Base-by-base conservation (phyloP, 768 basidiomycete species). In the Leccinum subgranulosum region DNA sequence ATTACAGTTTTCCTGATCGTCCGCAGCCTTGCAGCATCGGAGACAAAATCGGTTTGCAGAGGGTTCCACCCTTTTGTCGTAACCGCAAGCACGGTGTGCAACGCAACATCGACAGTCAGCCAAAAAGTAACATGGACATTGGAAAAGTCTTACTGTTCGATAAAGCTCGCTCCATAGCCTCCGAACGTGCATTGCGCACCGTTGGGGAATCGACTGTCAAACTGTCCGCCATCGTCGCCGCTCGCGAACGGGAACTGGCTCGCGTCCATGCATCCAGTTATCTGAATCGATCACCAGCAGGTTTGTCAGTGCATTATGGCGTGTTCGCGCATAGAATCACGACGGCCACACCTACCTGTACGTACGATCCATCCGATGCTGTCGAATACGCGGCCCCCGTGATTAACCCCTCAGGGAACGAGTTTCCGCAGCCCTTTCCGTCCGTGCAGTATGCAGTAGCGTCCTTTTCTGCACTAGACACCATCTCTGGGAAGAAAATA, bases 131-230 rank as follows among this genome's bases (percentile, higher is more conserved):
- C 27, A 25, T 4, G 12, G 14, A 29, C 8, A 46, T 14, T 1
- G 41, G 60, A 1, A 46, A 27, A 0, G 14, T 41, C 79, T 62
- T 57, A 81, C 81, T 75, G 73, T 64, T 81, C 73, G 39, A 82
- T 80, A 57, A 82, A 82, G 55, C 81, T 82, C 39, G 79, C 78
- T 6, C 75, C 79, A 46, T 75, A 77, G 5, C 81, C 81, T 43
- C 81, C 81, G 56, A 77, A 82, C 3, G 74, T 73, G 66, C 81
- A 82, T 50, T 79, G 77, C 21, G 81, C 81, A n/a, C 81, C 81
- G 51, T 82, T 76, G 2, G 80, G 81, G 62, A 75, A 82, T 23
- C 81, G 75, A 45, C 76, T 71, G 50, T 82, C 81, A 56, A 80
- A 75, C 60, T 82, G 81, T 10, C 81, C 81, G 6, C 81, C 81